These are phyloP conservation scores for Cyberlindnera nakhonratchasimensis DNA, from an alignment of 805 yeast genomes.

Conservation along the genomic window DNA sequence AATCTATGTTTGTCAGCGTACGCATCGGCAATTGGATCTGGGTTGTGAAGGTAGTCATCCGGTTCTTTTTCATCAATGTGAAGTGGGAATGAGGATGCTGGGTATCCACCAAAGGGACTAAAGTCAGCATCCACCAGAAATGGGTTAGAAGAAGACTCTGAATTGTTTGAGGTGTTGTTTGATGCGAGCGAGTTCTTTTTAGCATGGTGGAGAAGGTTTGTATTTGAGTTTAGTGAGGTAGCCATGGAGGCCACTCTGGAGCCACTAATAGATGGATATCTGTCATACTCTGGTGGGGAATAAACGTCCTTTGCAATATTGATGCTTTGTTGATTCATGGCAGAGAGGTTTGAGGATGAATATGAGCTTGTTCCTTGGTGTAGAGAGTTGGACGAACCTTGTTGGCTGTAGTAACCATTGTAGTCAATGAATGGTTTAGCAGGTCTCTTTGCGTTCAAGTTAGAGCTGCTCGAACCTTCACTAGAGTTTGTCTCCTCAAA, in stretches of 20 bases:
- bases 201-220: conserved; percentile 20
- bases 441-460: conserved; percentile 19
- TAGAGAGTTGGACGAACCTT: conserved; percentile 39
- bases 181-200: conserved; percentile 18
- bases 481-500: conserved; percentile 24
- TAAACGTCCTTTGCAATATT: conserved; percentile 23
- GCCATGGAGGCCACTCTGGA: conserved; percentile 57
- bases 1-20: conserved; percentile 72
- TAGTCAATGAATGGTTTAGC: conserved; percentile 38
- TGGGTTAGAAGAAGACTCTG: conserved; percentile 34
- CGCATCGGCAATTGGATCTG: conserved; percentile 93
- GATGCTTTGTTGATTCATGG: conserved; percentile 11
- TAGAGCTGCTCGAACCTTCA: conserved; percentile 20
- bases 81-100: conserved; percentile 87
- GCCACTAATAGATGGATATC: conserved; percentile 61
- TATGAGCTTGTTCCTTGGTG: conserved; percentile 15
- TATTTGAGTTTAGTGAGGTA: conserved; percentile 34
- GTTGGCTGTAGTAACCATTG: conserved; percentile 40
- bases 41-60: conserved; percentile 93
- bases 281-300: conserved; percentile 57
- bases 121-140: conserved; percentile 58
- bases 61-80: conserved; percentile 90
- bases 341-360: conserved; percentile 27
- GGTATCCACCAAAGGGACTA: conserved; percentile 95
- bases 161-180: conserved; percentile 17